Conservation (phyloP, 192 early-diverging fungal genomes). For the Chytriomyces sp. region DNA sequence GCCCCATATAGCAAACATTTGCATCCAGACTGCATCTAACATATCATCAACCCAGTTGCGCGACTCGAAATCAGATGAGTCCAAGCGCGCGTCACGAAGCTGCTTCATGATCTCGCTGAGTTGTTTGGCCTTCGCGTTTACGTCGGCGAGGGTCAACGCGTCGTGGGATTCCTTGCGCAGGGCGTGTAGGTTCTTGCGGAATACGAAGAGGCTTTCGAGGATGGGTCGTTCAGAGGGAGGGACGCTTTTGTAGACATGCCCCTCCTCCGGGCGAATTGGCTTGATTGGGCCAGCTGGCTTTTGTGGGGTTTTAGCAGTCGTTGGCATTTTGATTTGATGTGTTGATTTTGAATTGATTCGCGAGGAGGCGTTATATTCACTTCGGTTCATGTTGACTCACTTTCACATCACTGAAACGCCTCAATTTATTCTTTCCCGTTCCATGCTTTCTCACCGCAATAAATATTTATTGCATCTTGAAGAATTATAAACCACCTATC, state of each 20-base stretch:
- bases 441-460: no score
- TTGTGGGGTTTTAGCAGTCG: no score
- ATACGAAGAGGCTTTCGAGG: slow-evolving; percentile 12
- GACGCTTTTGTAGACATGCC: background rate
- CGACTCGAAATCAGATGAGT: background rate
- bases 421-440: no score
- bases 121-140: slow-evolving; percentile 32
- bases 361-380: no score
- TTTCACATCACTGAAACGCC: no score
- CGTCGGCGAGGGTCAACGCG: slow-evolving; percentile 32
- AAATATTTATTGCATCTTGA: no score
- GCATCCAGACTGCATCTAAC: slow-evolving; percentile 28
- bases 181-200: slow-evolving; percentile 5
- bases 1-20: slow-evolving; percentile 23
- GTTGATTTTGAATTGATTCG: no score
- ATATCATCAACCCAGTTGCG: slow-evolving; percentile 13
- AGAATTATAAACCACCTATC: no score
- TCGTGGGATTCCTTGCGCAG: slow-evolving; percentile 31
- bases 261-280: no score
- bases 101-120: slow-evolving; percentile 13
- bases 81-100: background rate
- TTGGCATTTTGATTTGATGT: no score
- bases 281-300: no score
- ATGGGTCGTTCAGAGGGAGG: slow-evolving; percentile 8
- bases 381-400: no score